A percentile compares a stretch with the other conserved stretches of the same genome.
Evolutionary conservation across 2,329 filamentous ascomycete species (phyloP).

Genomic region (Colletotrichum lupini): DNA sequence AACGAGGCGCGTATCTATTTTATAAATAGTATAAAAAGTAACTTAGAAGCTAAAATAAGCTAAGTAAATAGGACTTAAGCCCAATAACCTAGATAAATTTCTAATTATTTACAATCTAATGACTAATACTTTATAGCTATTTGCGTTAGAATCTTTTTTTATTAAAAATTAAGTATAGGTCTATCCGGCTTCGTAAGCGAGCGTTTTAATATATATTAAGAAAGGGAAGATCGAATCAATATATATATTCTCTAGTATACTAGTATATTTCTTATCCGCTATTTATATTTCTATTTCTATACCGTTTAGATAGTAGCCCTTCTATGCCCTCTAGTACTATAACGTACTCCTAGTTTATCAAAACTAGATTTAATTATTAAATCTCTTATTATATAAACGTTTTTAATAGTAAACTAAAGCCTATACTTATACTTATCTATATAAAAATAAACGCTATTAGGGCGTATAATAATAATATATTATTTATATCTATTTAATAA

Average conservation of each 20-base stretch:
- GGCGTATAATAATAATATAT: background rate
- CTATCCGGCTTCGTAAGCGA: too few relatives aligned
- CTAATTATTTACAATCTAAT: background rate
- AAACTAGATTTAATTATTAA: too few relatives aligned
- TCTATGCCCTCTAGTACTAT: rapidly evolving
- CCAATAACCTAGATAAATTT: background rate
- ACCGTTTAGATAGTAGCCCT: rapidly evolving
- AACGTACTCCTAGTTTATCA: too few relatives aligned
- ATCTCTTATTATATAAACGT: too few relatives aligned
- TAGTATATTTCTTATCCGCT: too few relatives aligned
- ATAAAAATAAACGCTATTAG: background rate
- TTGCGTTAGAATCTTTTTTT: background rate
- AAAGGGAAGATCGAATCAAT: too few relatives aligned
- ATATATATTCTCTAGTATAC: too few relatives aligned
- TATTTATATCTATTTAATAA: background rate
- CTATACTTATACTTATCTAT: rapidly evolving
- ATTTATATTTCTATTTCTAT: too few relatives aligned
- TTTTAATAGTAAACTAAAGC: too few relatives aligned
- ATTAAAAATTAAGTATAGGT: too few relatives aligned
- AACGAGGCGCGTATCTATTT: background rate
- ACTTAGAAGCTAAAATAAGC: background rate
- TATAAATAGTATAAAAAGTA: background rate
- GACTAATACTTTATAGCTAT: background rate
- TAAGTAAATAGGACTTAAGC: too few relatives aligned
- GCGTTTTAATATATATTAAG: too few relatives aligned